Percentiles rank a stretch among this genome's conserved stretches.
phyloP scores from a whole-genome alignment of 371 early-diverging fungal genomes.

The Rhizomucor miehei region DNA sequence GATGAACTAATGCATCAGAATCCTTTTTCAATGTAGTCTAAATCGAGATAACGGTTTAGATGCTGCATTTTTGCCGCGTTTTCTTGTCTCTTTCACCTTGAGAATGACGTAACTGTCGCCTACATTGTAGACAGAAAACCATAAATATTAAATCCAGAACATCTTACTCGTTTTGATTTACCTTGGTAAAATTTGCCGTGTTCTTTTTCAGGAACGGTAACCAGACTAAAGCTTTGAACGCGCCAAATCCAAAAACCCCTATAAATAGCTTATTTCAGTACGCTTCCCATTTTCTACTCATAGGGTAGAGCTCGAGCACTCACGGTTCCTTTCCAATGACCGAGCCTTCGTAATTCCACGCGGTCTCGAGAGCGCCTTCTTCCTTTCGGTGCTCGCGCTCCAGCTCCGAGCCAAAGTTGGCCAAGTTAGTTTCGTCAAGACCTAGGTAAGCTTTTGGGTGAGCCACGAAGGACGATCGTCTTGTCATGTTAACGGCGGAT shows the following conservation, averaged over 20 bases:
- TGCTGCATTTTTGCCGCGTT: no score
- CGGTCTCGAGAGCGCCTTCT: slow-evolving; percentile 65
- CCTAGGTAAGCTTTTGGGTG: slow-evolving; percentile 25
- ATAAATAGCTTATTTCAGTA: background rate
- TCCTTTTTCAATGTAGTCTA: slow-evolving; percentile 59
- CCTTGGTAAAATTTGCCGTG: slow-evolving; percentile 75
- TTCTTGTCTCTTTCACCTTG: slow-evolving; percentile 50
- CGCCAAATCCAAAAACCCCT: slow-evolving; percentile 80
- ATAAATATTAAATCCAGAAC: background rate
- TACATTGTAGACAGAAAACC: slow-evolving; percentile 10
- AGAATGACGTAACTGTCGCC: slow-evolving; percentile 80
- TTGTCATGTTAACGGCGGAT: background rate
- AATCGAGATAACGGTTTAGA: background rate
- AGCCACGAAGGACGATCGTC: background rate
- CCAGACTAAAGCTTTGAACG: slow-evolving; percentile 76
- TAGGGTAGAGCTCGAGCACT: background rate
- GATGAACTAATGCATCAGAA: slow-evolving; percentile 61
- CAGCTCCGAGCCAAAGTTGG: slow-evolving; percentile 67
- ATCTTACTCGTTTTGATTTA: slow-evolving; percentile 5
- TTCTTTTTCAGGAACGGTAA: slow-evolving; percentile 57
- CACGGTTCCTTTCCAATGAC: slow-evolving; percentile 52
- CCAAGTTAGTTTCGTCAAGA: slow-evolving; percentile 70
- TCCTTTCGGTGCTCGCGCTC: slow-evolving; percentile 71
- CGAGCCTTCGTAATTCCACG: slow-evolving; percentile 62
- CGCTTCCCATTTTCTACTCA: background rate